Evolutionary conservation across 2,329 filamentous ascomycete species (phyloP), one percentile per base, ranked within the genome.

Genomic region (Aspergillus sp.): DNA sequence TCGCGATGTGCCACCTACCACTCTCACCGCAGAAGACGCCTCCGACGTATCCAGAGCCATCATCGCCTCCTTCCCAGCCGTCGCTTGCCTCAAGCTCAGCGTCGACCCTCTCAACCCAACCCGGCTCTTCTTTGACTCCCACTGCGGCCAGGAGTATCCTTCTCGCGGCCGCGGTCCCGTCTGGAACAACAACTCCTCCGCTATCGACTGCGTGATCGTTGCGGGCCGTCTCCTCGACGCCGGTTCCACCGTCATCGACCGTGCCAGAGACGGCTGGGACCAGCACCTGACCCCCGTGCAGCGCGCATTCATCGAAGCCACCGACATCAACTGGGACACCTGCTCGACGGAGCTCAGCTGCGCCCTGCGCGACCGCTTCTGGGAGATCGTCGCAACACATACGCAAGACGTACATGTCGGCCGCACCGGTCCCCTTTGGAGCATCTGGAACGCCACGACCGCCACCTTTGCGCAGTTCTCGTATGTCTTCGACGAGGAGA

Each of bases 241-340:
- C 4, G 71, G 72, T 10, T 69, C 64, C 10, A 73, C 71, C 1
- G 58, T 57, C 7, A 55, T 63, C 5, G 72, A 74, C 45, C 62
- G 62, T 16, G 42, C 50, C 16, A 17, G 45, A 6, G 19, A 50
- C 7, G 49, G 49, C 3, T 62, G 62, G 61, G 40, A 51, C 7
- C 36, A 45, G 0, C 30, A 45, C 6, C 57, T 67, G 8, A 59
- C 47, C 11, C 30, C 49, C 1, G 24, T 57, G 9, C 61, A 67
- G 47, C 57, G 53, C 24, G 55, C 60, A 4, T 73, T 63, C 30
- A 61, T 69, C 19, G 60, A 67, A 41, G 54, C 58, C 2, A 62
- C 57, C 13, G 63, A 65, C 47, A 52, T 61, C 17, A 62, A 68
- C 38, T 71, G 68, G 65, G 63, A 71, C 49, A 54, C 60, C 14